These are phyloP conservation scores for Fomitopsis schrenkii DNA, from an alignment of 1,284 basidiomycete species.

Conservation along the genomic window DNA sequence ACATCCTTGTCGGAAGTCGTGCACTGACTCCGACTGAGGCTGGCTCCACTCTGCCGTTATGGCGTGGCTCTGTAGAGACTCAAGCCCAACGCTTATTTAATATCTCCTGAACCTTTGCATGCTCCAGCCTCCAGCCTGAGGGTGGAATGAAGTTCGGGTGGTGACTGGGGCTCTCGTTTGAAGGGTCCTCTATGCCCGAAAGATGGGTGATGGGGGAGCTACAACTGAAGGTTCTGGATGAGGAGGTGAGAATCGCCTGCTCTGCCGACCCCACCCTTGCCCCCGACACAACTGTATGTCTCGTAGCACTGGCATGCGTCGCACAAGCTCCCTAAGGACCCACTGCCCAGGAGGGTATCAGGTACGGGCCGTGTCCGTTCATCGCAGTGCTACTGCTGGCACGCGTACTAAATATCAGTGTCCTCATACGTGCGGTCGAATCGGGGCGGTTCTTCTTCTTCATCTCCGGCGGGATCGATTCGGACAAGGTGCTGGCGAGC, in stretches of 20 bases:
- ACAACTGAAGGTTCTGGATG: slow-evolving; percentile 18
- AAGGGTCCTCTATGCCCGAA: slow-evolving; percentile 23
- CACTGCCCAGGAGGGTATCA: not conserved
- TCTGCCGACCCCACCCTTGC: no score
- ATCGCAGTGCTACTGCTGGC: no score
- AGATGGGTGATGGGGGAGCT: slow-evolving; percentile 28
- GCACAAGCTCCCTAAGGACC: not conserved
- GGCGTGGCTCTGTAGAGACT: no score
- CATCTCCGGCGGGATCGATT: slow-evolving; percentile 1
- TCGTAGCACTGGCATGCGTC: not conserved
- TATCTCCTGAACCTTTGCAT: no score
- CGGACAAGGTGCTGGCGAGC: not conserved
- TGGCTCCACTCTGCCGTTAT: no score
- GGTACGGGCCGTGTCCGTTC: not conserved
- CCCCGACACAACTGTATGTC: not conserved
- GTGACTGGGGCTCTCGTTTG: slow-evolving; percentile 26
- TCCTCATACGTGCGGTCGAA: slow-evolving; percentile 1
- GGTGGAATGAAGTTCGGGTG: no score
- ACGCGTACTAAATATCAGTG: not conserved
- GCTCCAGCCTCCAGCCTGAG: no score
- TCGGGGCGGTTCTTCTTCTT: not conserved
- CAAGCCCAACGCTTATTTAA: no score
- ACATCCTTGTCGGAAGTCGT: no score
- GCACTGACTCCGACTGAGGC: no score
- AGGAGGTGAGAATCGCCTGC: slow-evolving; percentile 13